Percentiles rank a stretch among this genome's conserved stretches.
phyloP scores from a whole-genome alignment of 768 basidiomycete species.

The Leccinum longicurvipes region DNA sequence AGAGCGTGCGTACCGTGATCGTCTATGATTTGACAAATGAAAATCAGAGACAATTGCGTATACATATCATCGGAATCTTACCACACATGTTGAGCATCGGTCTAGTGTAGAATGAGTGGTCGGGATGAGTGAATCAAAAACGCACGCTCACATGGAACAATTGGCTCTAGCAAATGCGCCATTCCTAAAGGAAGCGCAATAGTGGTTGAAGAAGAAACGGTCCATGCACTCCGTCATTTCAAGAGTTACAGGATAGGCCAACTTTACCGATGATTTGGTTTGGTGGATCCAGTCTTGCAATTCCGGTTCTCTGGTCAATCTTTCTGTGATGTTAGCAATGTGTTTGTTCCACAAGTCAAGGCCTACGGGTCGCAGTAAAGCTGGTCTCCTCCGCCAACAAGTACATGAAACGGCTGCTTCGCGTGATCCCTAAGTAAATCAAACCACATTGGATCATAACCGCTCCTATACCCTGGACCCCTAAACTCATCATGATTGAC shows the following conservation, averaged over 20 bases:
- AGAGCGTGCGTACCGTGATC: slow-evolving; percentile 63
- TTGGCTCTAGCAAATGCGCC: slow-evolving; percentile 92
- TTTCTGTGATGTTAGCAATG: slow-evolving; percentile 24
- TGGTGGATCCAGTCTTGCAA: slow-evolving; percentile 79
- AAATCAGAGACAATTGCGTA: neutral
- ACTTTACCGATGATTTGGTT: slow-evolving; percentile 57
- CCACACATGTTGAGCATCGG: slow-evolving; percentile 89
- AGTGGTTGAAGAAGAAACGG: slow-evolving; percentile 87
- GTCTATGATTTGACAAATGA: slow-evolving; percentile 40
- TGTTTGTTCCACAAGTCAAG: neutral
- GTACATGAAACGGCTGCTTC: slow-evolving; percentile 78
- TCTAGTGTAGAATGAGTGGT: slow-evolving; percentile 36
- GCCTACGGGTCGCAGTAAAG: slow-evolving; percentile 79
- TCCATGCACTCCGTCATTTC: slow-evolving; percentile 79
- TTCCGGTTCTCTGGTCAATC: slow-evolving; percentile 83
- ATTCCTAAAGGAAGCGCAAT: slow-evolving; percentile 79
- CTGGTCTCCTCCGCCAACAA: slow-evolving; percentile 94
- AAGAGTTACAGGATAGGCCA: slow-evolving; percentile 54
- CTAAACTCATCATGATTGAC: slow-evolving; percentile 87
- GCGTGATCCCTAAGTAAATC: slow-evolving; percentile 86
- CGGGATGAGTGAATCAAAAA: neutral
- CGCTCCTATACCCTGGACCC: slow-evolving; percentile 73
- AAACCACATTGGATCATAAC: slow-evolving; percentile 90
- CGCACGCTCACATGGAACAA: slow-evolving; percentile 69
- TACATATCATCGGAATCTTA: slow-evolving; percentile 30